A percentile compares a stretch with the other conserved stretches of the same genome.
Evolutionary conservation across 306 rosid genomes (phyloP).

Genomic region (Acacia acuminata): DNA sequence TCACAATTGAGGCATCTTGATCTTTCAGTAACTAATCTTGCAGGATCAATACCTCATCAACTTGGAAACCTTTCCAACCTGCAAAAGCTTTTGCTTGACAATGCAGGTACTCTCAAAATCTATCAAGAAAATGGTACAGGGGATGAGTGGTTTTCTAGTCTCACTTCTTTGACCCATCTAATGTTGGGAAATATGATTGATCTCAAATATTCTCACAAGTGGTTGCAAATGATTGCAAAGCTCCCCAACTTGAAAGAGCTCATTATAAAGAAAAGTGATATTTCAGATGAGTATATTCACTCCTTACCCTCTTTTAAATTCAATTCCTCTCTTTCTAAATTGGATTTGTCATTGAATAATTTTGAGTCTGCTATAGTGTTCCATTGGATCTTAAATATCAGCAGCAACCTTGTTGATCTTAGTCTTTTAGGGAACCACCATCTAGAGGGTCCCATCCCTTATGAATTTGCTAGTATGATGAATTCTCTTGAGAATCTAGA

Average conservation of each 20-base stretch:
- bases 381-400: neutral
- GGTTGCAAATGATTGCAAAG: neutral
- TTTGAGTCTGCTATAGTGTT: neutral
- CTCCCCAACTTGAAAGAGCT: neutral
- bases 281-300: neutral
- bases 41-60: neutral
- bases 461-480: too few relatives aligned
- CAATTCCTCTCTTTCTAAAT: neutral
- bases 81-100: neutral
- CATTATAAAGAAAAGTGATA: neutral
- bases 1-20: neutral
- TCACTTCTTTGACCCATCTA: neutral
- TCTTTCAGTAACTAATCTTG: neutral
- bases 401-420: neutral
- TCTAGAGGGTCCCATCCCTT: too few relatives aligned
- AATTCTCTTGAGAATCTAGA: too few relatives aligned
- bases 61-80: neutral
- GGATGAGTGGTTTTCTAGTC: neutral
- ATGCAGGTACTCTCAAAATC: neutral
- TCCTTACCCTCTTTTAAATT: neutral
- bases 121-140: too few relatives aligned
- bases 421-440: neutral
- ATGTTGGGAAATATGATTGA: rapidly evolving
- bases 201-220: neutral
- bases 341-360: neutral